phyloP scores from a whole-genome alignment of 441 rosid species.

The Eutrema salsugineum region DNA sequence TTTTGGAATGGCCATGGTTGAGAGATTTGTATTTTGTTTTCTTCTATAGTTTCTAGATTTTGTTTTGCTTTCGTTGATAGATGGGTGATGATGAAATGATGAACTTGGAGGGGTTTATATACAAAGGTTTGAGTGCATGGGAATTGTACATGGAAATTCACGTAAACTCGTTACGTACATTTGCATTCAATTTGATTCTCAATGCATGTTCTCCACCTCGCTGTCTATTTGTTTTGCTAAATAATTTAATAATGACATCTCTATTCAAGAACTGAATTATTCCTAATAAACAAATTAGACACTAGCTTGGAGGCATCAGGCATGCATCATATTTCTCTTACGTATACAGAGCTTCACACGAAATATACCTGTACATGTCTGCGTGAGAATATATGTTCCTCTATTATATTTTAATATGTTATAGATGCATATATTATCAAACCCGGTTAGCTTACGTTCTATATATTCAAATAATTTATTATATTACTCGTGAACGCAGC shows the following conservation, averaged over 20 bases:
- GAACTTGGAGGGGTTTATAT: background rate
- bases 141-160: slow-evolving; percentile 5
- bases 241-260: background rate
- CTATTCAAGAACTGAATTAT: background rate
- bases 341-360: background rate
- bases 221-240: background rate
- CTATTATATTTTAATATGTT: background rate
- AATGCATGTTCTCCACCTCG: slow-evolving; percentile 15
- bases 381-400: slow-evolving; percentile 6
- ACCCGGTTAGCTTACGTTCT: too few species aligned
- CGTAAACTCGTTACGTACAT: background rate
- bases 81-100: background rate
- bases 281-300: too few species aligned
- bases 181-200: background rate
- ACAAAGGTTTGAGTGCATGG: slow-evolving; percentile 13
- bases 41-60: too few species aligned
- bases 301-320: background rate
- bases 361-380: background rate
- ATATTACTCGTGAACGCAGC: background rate
- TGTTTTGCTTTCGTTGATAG: too few species aligned
- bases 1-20: slow-evolving; percentile 1
- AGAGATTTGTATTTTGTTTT: background rate
- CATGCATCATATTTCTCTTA: background rate
- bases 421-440: too few species aligned
- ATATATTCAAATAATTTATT: too few species aligned